Base-by-base conservation (phyloP, 768 basidiomycete genomes). In the Kwoniella heveanensis region DNA sequence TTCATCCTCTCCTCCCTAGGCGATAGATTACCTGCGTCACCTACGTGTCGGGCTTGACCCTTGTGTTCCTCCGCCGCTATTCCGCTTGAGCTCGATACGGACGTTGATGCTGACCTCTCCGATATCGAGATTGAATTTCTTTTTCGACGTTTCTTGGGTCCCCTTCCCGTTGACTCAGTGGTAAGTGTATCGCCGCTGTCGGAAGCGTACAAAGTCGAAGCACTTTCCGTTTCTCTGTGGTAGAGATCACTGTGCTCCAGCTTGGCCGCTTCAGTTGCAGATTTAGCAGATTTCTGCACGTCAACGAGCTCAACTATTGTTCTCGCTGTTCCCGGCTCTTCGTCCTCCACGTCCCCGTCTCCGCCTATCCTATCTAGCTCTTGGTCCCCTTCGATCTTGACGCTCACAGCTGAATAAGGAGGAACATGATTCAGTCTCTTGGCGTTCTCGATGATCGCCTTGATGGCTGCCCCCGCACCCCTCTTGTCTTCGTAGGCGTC, bases 391-490 rank as follows among this genome's bases (percentile, higher is more conserved):
- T 24, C 56, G 44, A 47, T n/a, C 47, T n/a, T 48, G 1, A 49
- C 17, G 21, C 47, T 36, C 9, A 48, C 6, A 10, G 57, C 46
- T 21, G 29, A 32, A 15, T 36, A n/a, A 10, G 57, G 32, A 9
- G 46, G 48, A 24, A 54, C 22, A 5, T 25, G 2, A 15, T 36
- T 36, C 51, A 64, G 22, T 50, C 69, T 39, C 50, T 50, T 64
- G 2, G 52, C 47, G 51, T 70, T 72, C 57, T 69, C 68, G 36
- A 72, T 64, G n/a, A 70, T 50, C 1, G 67, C 67, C 2, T 12
- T 24, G 24, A 74, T 71, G n/a, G 70, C 70, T 8, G 68, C 73
- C 1, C 55, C 39, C 12, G 73, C 73, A 15, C 65, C 73, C 22
- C 25, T 51, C 47, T 66, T 67, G 22, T 69, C 57, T 9, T 27